phyloP scores from a whole-genome alignment of 2,329 filamentous ascomycete genomes.

The Colletotrichum tanaceti region DNA sequence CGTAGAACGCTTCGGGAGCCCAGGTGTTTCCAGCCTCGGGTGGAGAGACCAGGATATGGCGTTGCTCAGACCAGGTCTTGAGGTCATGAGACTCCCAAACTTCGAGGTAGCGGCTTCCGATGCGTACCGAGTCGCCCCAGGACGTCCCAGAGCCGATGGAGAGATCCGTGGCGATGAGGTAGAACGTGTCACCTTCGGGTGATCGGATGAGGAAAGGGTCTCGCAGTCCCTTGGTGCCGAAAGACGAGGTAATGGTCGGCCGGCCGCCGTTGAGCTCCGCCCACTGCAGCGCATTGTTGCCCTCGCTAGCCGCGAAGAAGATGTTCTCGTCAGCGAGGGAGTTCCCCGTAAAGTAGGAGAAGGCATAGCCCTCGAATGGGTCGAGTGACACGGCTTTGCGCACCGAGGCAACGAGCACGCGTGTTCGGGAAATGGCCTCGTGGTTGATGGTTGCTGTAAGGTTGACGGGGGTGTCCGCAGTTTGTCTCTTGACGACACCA shows the following conservation, averaged over 20 bases:
- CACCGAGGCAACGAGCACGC: slow-evolving; percentile 51
- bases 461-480: slow-evolving; percentile 45
- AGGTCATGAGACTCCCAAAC: slow-evolving; percentile 65
- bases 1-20: slow-evolving; percentile 65
- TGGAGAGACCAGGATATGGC: slow-evolving; percentile 62
- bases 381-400: slow-evolving; percentile 48
- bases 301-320: slow-evolving; percentile 62
- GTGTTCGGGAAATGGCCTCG: slow-evolving; percentile 42
- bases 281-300: slow-evolving; percentile 65
- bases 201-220: slow-evolving; percentile 66
- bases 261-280: slow-evolving; percentile 60
- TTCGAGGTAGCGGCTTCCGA: slow-evolving; percentile 62
- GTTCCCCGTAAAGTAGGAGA: slow-evolving; percentile 63
- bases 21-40: slow-evolving; percentile 64
- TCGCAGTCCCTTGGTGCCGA: slow-evolving; percentile 62
- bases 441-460: slow-evolving; percentile 51
- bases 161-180: slow-evolving; percentile 63
- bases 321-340: slow-evolving; percentile 61
- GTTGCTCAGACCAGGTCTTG: slow-evolving; percentile 62
- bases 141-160: slow-evolving; percentile 66
- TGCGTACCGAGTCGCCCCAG: slow-evolving; percentile 60
- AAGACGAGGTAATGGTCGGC: slow-evolving; percentile 57
- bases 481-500: slow-evolving; percentile 52
- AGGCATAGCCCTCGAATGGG: slow-evolving; percentile 59
- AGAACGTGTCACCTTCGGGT: slow-evolving; percentile 62